Evolutionary conservation across 2,329 filamentous ascomycete species (phyloP).

Genomic region (Penicillium capsulatum): DNA sequence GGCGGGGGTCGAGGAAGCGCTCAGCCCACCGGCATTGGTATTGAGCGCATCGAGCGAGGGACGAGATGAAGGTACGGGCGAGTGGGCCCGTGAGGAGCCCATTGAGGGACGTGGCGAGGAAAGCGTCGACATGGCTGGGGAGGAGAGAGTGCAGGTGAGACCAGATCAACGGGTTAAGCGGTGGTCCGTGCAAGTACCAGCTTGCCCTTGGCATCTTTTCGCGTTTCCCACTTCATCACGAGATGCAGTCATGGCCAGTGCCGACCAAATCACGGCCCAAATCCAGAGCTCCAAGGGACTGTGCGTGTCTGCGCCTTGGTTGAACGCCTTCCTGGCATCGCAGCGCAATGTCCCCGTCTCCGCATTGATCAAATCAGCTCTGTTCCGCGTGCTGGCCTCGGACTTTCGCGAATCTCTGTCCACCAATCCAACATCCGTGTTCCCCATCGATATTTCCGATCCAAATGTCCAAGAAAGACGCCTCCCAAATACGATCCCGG

Average conservation of each 20-base stretch:
- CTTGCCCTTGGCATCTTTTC: not conserved
- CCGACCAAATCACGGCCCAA: constrained; percentile 48
- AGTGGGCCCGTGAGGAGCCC: constrained; percentile 52
- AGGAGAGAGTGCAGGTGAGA: constrained; percentile 4
- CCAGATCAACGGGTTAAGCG: constrained; percentile 21
- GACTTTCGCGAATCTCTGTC: constrained; percentile 65
- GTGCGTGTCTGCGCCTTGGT: constrained; percentile 57
- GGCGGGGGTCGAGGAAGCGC: constrained; percentile 37
- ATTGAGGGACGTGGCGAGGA: constrained; percentile 57
- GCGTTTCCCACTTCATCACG: not conserved
- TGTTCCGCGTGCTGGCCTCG: constrained; percentile 71
- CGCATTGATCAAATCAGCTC: constrained; percentile 71
- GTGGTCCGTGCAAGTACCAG: constrained; percentile 23
- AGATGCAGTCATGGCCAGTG: constrained; percentile 23
- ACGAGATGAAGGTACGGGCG: constrained; percentile 64
- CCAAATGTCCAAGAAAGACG: constrained; percentile 52
- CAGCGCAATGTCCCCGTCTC: constrained; percentile 58
- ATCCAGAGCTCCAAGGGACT: constrained; percentile 53
- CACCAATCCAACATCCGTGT: constrained; percentile 42
- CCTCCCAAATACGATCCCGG: constrained; percentile 61
- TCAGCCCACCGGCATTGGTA: constrained; percentile 54
- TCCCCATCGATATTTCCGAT: constrained; percentile 58
- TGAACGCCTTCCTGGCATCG: constrained; percentile 58
- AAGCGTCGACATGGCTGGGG: constrained; percentile 52
- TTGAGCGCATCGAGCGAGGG: constrained; percentile 65